Base-by-base conservation (phyloP, 331 rosid genomes). In the Quercus lobata region DNA sequence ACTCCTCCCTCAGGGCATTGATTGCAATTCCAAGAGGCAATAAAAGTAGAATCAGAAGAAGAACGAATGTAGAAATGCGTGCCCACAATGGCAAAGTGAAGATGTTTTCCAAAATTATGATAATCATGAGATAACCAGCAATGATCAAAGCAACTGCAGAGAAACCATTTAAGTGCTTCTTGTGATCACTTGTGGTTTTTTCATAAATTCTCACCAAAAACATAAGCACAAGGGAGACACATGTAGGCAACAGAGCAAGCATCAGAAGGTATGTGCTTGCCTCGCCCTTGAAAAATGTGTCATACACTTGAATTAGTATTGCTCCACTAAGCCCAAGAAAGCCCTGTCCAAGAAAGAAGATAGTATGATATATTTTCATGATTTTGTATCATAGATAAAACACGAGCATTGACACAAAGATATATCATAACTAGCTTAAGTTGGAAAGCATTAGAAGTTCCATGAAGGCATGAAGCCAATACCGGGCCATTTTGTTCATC, bases 241-340 rank as follows among this genome's bases (percentile, higher is more conserved):
- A 55, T 18, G 98, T 25, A 57, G 98, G 98, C 79, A 95, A 76
- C 78, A 87, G 72, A 57, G 98, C 96, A 56, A 95, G 85, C 89
- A 90, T 77, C 68, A 95, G 82, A 73, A 95, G 85, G 83, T 54
- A 92, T 15, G 92, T 62, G 46, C 96, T 72, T 1, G 98, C 96
- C 6, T 92, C 82, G 10, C 92, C 94, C 35, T 85, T 75, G 75
- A 83, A 89, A 55, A 82, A 46, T 14, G 92, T 84, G 30, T 88
- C 90, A 52, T 95, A 91, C 44, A 92, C 72, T 76, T 90, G 97
- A 29, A 95, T 89, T 70, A 95, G 75, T 74, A 95, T 86, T 73
- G 98, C 98, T 77, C 97, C 97, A 78, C 98, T 91, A 11, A 95
- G 88, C 72, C 98, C 98, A 76, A 92, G 85, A 87, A 91, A 95